Conservation (phyloP, 1,284 basidiomycete genomes). For the Tilletia indica region DNA sequence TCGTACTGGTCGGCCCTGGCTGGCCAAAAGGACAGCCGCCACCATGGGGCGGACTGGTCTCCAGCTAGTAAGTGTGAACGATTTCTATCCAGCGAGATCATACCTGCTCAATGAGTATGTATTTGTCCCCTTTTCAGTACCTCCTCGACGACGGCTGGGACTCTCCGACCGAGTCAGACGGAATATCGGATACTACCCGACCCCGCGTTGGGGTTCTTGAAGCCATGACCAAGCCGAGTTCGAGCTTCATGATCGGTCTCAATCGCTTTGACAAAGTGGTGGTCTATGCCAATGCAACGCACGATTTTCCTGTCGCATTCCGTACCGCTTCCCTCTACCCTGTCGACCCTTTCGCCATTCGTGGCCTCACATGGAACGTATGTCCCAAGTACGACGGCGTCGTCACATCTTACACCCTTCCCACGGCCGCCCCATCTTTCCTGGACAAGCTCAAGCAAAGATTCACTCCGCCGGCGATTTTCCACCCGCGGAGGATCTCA, state of each 20-base stretch:
- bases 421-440: not conserved
- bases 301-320: slow-evolving; percentile 50
- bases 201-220: slow-evolving; percentile 27
- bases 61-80: slow-evolving; percentile 61
- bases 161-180: not conserved
- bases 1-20: slow-evolving; percentile 6
- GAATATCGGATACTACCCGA: not conserved
- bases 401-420: slow-evolving; percentile 19
- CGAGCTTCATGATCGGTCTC: slow-evolving; percentile 76
- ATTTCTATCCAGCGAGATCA: not conserved
- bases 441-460: not conserved
- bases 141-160: slow-evolving; percentile 11
- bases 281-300: slow-evolving; percentile 76
- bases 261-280: slow-evolving; percentile 68
- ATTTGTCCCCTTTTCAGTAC: not conserved
- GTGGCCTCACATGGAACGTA: slow-evolving; percentile 18
- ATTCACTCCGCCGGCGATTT: slow-evolving; percentile 14
- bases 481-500: slow-evolving; percentile 37
- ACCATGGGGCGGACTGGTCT: slow-evolving; percentile 74
- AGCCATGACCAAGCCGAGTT: slow-evolving; percentile 59
- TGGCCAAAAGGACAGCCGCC: not conserved
- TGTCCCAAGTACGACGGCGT: slow-evolving; percentile 24
- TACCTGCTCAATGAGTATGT: not conserved
- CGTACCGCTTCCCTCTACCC: slow-evolving; percentile 35
- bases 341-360: slow-evolving; percentile 33